Base-by-base conservation (phyloP, 2,329 filamentous ascomycete genomes). In the Simplicillium sp. region DNA sequence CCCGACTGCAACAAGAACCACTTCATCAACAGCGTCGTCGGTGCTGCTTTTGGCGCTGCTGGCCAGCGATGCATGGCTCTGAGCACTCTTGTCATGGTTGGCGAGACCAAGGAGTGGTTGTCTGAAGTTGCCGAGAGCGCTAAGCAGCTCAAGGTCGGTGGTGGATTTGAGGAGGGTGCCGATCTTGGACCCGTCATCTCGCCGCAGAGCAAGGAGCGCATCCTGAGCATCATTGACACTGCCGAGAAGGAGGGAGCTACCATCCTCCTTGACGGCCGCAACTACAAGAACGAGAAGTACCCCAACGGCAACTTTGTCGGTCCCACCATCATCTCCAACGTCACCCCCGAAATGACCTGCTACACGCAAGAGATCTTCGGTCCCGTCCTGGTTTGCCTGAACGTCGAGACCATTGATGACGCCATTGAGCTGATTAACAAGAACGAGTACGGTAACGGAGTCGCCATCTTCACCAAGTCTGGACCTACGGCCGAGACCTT, bases 1-100 rank as follows among this genome's bases (percentile, higher is more conserved):
- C 86, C 86, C 14, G 86, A 92, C 68, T 84, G 81, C 69, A 89
- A 92, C 71, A 90, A 88, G 75, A 89, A 92, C 69, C 84, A 89
- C 54, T 86, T 87, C 50, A 67, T 92, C 54, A 92, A 90, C 66
- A 82, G 84, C 34, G 85, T 92, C 48, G 77, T 85, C 4, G 87
- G 86, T 48, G 86, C 87, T 29, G 86, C 87, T 16, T 92, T 92
- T 51, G 86, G 86, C 48, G 86, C 86, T 48, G 86, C 86, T 17
- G 86, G 86, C 31, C 86, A 92, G 69, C 73, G 86, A 46, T 92
- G 86, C 65, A 92, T 92, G 86, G 86, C 86, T 31, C 70, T 92
- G 44, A 87, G 82, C 57, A 88, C 86, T 2, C 69, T 89, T 14
- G 85, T 92, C 52, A 81, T 88, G 68, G 82, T 92, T 29, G 86